Percentiles rank a stretch among this genome's conserved stretches.
Evolutionary conservation across 768 basidiomycete species (phyloP).

Genomic region (Lactarius pseudohatsudake): DNA sequence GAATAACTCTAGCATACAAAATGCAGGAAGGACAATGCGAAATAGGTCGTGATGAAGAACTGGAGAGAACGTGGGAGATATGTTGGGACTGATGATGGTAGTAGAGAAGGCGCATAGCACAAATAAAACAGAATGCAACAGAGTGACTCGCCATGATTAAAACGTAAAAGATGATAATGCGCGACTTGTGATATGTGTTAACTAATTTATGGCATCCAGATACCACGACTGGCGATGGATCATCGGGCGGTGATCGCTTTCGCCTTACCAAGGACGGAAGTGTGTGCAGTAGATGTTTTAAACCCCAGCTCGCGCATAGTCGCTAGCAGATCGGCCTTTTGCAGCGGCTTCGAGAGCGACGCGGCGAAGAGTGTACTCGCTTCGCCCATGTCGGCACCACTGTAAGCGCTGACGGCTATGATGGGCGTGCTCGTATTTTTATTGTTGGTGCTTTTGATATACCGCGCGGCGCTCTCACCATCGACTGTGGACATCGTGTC

Average conservation of each 20-base stretch:
- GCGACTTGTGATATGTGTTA: constrained; percentile 9
- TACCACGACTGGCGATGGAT: constrained; percentile 13
- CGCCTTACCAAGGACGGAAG: constrained; percentile 34
- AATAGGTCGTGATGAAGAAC: constrained; percentile 10
- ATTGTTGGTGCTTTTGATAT: constrained; percentile 96
- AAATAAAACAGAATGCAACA: constrained; percentile 16
- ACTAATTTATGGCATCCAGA: constrained; percentile 19
- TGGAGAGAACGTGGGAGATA: constrained; percentile 17
- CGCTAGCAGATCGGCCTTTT: constrained; percentile 80
- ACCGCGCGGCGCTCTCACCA: constrained; percentile 94
- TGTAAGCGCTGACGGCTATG: constrained; percentile 87
- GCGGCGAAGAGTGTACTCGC: constrained; percentile 73
- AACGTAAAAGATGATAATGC: constrained; percentile 19
- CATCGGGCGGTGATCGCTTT: constrained; percentile 22
- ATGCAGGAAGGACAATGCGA: constrained; percentile 22
- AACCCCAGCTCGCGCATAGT: constrained; percentile 86
- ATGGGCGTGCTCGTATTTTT: constrained; percentile 93
- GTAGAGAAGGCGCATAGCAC: constrained; percentile 20
- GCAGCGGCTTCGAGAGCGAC: constrained; percentile 84
- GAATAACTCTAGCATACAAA: constrained; percentile 28
- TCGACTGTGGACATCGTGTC: constrained; percentile 56
- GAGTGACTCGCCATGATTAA: constrained; percentile 7
- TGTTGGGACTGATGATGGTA: constrained; percentile 15
- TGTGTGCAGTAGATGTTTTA: constrained; percentile 73
- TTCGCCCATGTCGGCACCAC: constrained; percentile 63